Evolutionary conservation across 331 rosid genomes (phyloP).

Genomic region (Spiraea crenata): DNA sequence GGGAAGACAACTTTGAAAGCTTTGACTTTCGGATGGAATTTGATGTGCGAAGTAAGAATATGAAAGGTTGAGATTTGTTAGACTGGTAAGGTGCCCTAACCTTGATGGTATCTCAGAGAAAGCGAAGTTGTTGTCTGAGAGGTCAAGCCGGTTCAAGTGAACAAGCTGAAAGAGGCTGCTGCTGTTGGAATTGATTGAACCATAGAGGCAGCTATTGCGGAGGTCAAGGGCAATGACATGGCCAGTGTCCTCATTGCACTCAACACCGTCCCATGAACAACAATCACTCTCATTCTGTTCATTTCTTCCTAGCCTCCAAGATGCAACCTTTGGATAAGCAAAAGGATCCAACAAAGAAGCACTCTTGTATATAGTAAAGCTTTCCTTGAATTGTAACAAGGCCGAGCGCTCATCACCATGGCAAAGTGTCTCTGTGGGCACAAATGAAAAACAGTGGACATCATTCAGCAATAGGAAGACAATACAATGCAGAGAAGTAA

Average conservation of each 20-base stretch:
- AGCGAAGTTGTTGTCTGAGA: not conserved
- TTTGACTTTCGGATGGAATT: conserved; percentile 28
- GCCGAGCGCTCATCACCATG: not conserved
- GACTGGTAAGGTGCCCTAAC: conserved; percentile 26
- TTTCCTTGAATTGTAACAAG: conserved; percentile 26
- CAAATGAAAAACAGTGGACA: not conserved
- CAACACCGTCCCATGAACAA: conserved; percentile 45
- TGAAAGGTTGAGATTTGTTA: conserved; percentile 32
- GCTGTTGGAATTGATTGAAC: conserved; percentile 33
- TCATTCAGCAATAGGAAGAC: not conserved
- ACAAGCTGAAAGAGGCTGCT: conserved; percentile 28
- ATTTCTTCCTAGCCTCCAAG: not conserved
- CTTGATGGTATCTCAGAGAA: conserved; percentile 30
- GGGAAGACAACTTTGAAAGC: conserved; percentile 2
- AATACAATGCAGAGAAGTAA: not conserved
- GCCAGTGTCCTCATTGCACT: conserved; percentile 23
- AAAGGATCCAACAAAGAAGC: not conserved
- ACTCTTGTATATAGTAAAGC: not conserved
- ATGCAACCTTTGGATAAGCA: no score
- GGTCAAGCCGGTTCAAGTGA: conserved; percentile 32
- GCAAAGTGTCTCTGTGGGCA: not conserved
- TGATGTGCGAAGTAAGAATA: conserved; percentile 7
- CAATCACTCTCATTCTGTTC: conserved; percentile 17
- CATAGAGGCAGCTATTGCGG: conserved; percentile 22
- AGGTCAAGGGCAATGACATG: conserved; percentile 7